phyloP scores from a whole-genome alignment of 1,139 yeast species.

The Pichia sp. region DNA sequence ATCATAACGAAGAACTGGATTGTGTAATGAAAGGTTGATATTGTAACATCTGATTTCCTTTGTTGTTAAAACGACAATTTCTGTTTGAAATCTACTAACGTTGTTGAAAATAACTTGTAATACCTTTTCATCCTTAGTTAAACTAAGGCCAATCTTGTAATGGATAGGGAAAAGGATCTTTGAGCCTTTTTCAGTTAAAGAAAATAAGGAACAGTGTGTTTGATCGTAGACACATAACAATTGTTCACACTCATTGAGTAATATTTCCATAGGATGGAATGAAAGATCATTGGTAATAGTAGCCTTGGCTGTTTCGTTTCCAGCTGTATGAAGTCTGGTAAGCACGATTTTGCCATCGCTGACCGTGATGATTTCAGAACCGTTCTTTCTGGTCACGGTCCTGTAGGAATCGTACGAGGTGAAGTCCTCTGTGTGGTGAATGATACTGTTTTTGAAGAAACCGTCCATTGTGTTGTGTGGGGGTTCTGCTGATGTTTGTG shows the following conservation, averaged over 20 bases:
- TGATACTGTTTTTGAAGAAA: slow-evolving; percentile 3
- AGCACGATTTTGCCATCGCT: slow-evolving; percentile 20
- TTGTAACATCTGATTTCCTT: slow-evolving; percentile 22
- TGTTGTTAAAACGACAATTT: slow-evolving; percentile 28
- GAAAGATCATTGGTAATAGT: slow-evolving; percentile 7
- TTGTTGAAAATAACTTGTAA: slow-evolving; percentile 30
- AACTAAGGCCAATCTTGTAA: slow-evolving; percentile 14
- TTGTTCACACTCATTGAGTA: slow-evolving; percentile 25
- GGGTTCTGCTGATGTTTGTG: too few relatives aligned
- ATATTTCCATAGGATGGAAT: slow-evolving; percentile 27
- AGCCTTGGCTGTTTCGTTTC: not conserved
- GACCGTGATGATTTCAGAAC: slow-evolving; percentile 28
- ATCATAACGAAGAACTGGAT: slow-evolving; percentile 23
- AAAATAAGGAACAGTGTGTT: slow-evolving; percentile 17
- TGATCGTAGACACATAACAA: slow-evolving; percentile 27
- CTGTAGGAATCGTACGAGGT: slow-evolving; percentile 14
- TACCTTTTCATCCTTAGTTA: slow-evolving; percentile 20
- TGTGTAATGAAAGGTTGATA: slow-evolving; percentile 16
- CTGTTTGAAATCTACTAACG: slow-evolving; percentile 27
- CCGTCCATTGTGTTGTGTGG: too few relatives aligned
- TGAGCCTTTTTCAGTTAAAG: slow-evolving; percentile 27
- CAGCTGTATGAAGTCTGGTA: slow-evolving; percentile 15
- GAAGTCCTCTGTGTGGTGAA: slow-evolving; percentile 9
- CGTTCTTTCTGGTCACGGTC: slow-evolving; percentile 26
- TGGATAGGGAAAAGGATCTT: slow-evolving; percentile 14